These are phyloP conservation scores for Phytopythium kandeliae DNA, from an alignment of 352 stramenopile species.

Conservation along the genomic window DNA sequence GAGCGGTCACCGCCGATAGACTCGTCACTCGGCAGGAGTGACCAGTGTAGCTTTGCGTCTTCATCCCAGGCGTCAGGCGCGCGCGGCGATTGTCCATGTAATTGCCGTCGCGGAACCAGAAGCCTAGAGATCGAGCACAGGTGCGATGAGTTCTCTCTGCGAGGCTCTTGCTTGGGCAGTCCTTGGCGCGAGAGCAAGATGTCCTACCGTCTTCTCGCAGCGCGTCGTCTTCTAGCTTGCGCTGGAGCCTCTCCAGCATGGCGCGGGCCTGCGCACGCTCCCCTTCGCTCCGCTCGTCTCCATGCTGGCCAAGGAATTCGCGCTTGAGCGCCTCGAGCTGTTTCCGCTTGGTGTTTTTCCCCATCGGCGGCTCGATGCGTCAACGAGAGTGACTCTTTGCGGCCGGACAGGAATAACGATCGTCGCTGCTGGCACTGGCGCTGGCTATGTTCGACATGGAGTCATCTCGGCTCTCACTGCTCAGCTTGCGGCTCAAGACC, in stretches of 20 bases:
- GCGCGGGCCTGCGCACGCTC: conserved; percentile 26
- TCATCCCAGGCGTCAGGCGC: conserved; percentile 52
- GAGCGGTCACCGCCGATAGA: conserved; percentile 6
- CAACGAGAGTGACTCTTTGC: neutral
- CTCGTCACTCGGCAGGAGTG: conserved; percentile 26
- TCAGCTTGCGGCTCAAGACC: neutral
- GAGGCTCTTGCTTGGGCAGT: too few species aligned
- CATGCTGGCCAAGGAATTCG: conserved; percentile 33
- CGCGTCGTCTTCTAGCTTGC: conserved; percentile 56
- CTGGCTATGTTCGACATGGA: neutral
- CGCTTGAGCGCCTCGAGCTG: conserved; percentile 41
- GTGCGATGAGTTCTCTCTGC: neutral
- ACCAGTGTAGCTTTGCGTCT: conserved; percentile 28
- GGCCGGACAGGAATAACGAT: conserved; percentile 2
- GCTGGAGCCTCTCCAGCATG: conserved; percentile 54
- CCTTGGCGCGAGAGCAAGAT: neutral
- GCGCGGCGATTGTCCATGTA: conserved; percentile 29
- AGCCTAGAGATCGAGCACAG: conserved; percentile 18
- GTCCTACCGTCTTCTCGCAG: conserved; percentile 46
- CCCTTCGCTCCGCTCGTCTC: conserved; percentile 33
- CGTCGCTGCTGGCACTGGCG: too few species aligned
- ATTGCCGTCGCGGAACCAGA: conserved; percentile 48
- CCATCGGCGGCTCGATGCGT: conserved; percentile 17
- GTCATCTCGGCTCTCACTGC: neutral
- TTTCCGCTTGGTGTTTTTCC: conserved; percentile 33